Evolutionary conservation across 768 basidiomycete genomes (phyloP).

Genomic region (Pleurotus eryngii): DNA sequence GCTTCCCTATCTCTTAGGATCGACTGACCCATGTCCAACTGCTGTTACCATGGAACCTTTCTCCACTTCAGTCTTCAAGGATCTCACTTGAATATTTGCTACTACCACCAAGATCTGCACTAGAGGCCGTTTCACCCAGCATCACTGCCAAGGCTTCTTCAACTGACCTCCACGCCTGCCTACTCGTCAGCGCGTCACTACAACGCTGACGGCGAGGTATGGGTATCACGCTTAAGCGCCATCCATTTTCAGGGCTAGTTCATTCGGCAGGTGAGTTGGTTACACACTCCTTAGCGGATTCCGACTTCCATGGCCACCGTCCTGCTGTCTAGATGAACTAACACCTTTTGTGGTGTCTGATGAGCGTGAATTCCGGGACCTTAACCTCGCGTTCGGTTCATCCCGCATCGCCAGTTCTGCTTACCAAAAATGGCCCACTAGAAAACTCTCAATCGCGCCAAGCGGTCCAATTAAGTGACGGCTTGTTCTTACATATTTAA

Average conservation of each 20-base stretch:
- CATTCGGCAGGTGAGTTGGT: constrained; percentile 61
- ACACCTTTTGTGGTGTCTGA: constrained; percentile 85
- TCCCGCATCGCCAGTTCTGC: constrained; percentile 69
- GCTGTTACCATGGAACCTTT: constrained; percentile 86
- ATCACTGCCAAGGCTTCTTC: constrained; percentile 75
- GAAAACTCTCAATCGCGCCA: constrained; percentile 80
- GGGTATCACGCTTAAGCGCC: constrained; percentile 85
- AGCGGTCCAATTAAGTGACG: constrained; percentile 80
- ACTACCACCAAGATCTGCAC: constrained; percentile 88
- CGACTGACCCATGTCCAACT: constrained; percentile 85
- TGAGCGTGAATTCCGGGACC: constrained; percentile 81
- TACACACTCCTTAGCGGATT: constrained; percentile 15
- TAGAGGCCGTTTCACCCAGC: constrained; percentile 73
- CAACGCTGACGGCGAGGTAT: constrained; percentile 77
- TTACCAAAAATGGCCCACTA: constrained; percentile 79
- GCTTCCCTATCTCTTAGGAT: constrained; percentile 71
- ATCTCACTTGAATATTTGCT: constrained; percentile 87
- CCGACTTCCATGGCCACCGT: constrained; percentile 83
- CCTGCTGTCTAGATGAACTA: constrained; percentile 88
- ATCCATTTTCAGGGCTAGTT: constrained; percentile 91
- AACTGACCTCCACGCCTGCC: constrained; percentile 76
- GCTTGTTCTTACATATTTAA: constrained; percentile 85
- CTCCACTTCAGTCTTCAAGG: constrained; percentile 87
- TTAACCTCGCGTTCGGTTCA: constrained; percentile 70
- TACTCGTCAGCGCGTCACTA: constrained; percentile 71